phyloP scores from a whole-genome alignment of 2,329 filamentous ascomycete species.

The Cercospora berteroae region DNA sequence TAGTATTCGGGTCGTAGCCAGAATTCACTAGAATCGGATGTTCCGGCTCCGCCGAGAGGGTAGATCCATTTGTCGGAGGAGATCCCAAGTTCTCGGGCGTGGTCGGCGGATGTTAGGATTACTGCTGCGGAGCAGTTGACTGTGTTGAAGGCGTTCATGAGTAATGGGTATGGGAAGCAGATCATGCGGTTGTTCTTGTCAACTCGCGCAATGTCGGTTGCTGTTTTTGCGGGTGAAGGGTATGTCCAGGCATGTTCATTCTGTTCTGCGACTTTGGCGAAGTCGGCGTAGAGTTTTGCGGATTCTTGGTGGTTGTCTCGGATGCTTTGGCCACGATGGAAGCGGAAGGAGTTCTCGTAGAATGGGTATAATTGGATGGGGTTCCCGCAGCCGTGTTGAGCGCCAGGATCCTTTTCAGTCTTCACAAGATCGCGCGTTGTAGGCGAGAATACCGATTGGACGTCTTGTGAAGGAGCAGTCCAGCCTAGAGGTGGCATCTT shows the following conservation, averaged over 20 bases:
- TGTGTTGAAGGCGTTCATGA: conserved; percentile 71
- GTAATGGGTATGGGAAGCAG: conserved; percentile 63
- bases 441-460: conserved; percentile 52
- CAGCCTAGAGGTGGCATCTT: conserved; percentile 60
- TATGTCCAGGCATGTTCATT: conserved; percentile 60
- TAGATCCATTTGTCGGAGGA: conserved; percentile 61
- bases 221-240: conserved; percentile 46
- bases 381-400: conserved; percentile 57
- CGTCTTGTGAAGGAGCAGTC: conserved; percentile 50
- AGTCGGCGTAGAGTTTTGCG: conserved; percentile 59
- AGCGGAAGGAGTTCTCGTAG: conserved; percentile 64
- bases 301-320: conserved; percentile 59
- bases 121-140: conserved; percentile 63
- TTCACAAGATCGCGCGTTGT: conserved; percentile 46
- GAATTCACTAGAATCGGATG: conserved; percentile 58
- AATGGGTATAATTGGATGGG: conserved; percentile 67
- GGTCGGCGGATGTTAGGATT: conserved; percentile 58
- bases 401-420: conserved; percentile 52
- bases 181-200: conserved; percentile 64
- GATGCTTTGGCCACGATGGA: conserved; percentile 54
- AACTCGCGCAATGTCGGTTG: conserved; percentile 55
- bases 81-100: conserved; percentile 56
- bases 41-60: conserved; percentile 62
- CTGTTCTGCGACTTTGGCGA: conserved; percentile 55
- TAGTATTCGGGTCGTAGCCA: conserved; percentile 62